A percentile compares a stretch with the other conserved stretches of the same genome.
phyloP scores from a whole-genome alignment of 2,329 filamentous ascomycete species.

The Xylaria sp. region DNA sequence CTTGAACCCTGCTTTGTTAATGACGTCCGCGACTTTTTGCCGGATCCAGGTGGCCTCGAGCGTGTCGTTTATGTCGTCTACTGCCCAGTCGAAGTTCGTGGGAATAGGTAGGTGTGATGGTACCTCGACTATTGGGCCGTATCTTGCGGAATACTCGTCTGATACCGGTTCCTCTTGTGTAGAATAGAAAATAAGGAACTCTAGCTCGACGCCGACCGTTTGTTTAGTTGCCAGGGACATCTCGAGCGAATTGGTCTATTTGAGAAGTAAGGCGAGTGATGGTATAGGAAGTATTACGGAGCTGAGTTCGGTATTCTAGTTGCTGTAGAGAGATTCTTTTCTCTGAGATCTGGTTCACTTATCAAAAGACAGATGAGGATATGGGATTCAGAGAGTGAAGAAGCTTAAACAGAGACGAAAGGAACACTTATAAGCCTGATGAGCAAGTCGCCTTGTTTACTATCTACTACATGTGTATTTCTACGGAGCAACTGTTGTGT shows the following conservation, averaged over 20 bases:
- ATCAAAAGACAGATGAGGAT: not conserved
- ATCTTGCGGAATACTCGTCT: not conserved
- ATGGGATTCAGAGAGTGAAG: not conserved
- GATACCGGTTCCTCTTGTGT: slow-evolving; percentile 1
- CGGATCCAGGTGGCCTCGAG: slow-evolving; percentile 18
- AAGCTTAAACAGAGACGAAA: not conserved
- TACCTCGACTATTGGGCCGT: slow-evolving; percentile 10
- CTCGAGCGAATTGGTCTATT: not conserved
- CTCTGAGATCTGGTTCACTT: not conserved
- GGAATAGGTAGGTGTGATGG: not conserved
- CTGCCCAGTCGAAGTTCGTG: not conserved
- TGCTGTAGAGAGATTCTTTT: not conserved
- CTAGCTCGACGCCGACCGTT: slow-evolving; percentile 28
- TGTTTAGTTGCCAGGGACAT: slow-evolving; percentile 8
- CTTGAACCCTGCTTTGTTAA: slow-evolving; percentile 3
- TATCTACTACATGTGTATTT: not conserved
- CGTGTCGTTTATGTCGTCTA: accelerated
- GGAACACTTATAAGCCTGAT: not conserved
- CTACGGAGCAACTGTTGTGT: not conserved
- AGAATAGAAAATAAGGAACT: slow-evolving; percentile 32
- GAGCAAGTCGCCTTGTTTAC: not conserved
- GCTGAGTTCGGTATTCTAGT: too few species aligned
- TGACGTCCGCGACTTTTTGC: slow-evolving; percentile 24
- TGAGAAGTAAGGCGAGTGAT: not conserved
- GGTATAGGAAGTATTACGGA: too few species aligned